Conservation (phyloP, 495 filamentous ascomycete species). For the Neurospora africana region DNA sequence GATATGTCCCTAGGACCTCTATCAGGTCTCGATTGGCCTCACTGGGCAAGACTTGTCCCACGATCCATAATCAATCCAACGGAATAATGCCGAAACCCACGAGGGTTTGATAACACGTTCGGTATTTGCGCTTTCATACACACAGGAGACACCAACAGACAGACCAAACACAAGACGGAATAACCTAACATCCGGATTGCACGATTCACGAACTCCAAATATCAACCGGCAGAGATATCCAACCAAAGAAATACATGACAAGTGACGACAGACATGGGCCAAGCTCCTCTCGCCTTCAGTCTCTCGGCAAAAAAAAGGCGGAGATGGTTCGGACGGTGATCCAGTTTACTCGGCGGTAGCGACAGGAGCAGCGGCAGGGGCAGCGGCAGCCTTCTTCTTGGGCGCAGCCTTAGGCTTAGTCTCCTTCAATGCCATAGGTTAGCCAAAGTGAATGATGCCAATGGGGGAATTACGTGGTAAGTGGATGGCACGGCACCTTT, state of each 20-base stretch:
- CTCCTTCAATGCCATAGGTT: slow-evolving; percentile 10
- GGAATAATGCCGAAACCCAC: not conserved
- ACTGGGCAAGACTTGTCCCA: not conserved
- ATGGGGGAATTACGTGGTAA: not conserved
- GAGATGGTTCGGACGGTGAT: not conserved
- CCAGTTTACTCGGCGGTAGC: slow-evolving; percentile 8
- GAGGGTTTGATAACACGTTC: not conserved
- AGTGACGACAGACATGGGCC: not conserved
- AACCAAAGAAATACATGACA: slow-evolving; percentile 10
- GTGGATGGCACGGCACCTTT: slow-evolving; percentile 9
- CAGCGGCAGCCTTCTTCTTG: slow-evolving; percentile 28
- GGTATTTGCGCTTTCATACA: not conserved
- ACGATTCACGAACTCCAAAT: not conserved
- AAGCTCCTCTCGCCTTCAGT: not conserved
- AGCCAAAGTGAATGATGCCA: not conserved
- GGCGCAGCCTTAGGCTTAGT: slow-evolving; percentile 29
- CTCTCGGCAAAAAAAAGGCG: not conserved
- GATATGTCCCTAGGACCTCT: not conserved
- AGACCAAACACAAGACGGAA: not conserved
- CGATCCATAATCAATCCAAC: not conserved
- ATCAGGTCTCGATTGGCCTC: not conserved
- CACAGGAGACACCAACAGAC: not conserved
- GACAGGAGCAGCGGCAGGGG: not conserved
- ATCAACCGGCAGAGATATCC: slow-evolving; percentile 9
- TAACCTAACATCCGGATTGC: not conserved